Conservation (phyloP, 2,329 filamentous ascomycete species). For the Xylariaceae sp. region DNA sequence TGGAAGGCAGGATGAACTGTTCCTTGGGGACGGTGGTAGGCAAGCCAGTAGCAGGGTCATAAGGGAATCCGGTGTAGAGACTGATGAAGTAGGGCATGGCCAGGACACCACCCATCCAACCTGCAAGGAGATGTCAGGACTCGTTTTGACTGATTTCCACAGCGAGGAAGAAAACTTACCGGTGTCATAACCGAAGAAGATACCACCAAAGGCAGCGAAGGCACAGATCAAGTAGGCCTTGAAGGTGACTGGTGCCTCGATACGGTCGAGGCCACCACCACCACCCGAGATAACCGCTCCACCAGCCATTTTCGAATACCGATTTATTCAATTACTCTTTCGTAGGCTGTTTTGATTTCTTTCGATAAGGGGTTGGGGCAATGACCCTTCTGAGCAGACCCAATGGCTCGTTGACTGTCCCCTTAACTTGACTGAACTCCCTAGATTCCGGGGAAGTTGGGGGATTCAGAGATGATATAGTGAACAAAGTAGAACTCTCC, state of each 20-base stretch:
- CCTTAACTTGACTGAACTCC: constrained; percentile 5
- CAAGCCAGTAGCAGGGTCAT: constrained; percentile 26
- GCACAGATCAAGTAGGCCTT: constrained; percentile 66
- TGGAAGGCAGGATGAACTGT: constrained; percentile 41
- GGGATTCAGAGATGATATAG: constrained; percentile 19
- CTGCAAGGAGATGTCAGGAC: constrained; percentile 7
- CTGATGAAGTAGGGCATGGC: constrained; percentile 34
- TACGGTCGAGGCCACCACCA: constrained; percentile 46
- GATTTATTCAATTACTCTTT: constrained; percentile 9
- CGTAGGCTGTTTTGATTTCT: constrained; percentile 12
- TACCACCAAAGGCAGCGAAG: constrained; percentile 66
- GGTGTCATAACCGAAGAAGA: constrained; percentile 76
- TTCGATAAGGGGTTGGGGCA: constrained; percentile 11
- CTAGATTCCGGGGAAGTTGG: constrained; percentile 7
- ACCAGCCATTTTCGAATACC: constrained; percentile 28
- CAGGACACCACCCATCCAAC: constrained; percentile 27
- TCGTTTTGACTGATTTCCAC: not conserved
- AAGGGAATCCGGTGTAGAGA: constrained; percentile 37
- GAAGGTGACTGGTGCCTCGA: constrained; percentile 64
- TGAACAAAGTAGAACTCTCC: constrained; percentile 14
- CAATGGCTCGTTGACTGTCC: constrained; percentile 18
- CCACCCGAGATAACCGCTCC: constrained; percentile 36
- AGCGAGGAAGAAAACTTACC: constrained; percentile 36
- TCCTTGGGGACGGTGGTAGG: constrained; percentile 28
- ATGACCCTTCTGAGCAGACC: constrained; percentile 19